These are phyloP conservation scores for Coelastrella sp. DNA, from an alignment of 139 green algal species.

Conservation along the genomic window DNA sequence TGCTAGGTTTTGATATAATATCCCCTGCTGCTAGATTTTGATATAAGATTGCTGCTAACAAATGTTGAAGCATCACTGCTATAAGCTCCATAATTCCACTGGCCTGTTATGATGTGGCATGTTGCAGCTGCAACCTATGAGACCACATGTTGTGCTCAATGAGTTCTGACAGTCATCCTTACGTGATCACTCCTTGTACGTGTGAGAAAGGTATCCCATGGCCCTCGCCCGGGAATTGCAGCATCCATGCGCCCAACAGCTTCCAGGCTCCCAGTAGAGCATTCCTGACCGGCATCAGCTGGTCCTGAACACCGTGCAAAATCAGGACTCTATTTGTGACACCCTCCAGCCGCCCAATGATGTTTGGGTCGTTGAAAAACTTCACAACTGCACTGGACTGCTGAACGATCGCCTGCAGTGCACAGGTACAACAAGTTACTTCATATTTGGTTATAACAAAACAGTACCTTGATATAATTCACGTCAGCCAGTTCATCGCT, in stretches of 20 bases:
- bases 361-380: conserved; percentile 1
- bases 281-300: neutral
- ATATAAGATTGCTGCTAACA: no score
- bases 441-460: no score
- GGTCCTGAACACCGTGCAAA: conserved; percentile 35
- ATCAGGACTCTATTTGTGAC: conserved; percentile 28
- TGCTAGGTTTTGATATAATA: no score
- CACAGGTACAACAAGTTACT: no score
- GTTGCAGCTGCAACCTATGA: neutral
- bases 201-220: conserved; percentile 27
- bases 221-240: conserved; percentile 20
- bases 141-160: neutral
- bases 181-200: neutral
- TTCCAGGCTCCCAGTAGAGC: neutral
- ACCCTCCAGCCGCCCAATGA: neutral
- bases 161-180: neutral
- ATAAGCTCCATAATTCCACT: neutral
- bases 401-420: neutral
- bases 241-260: conserved; percentile 27
- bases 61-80: neutral
- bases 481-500: neutral
- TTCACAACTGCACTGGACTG: neutral
- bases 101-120: neutral
- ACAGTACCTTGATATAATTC: no score
- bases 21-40: no score